These are phyloP conservation scores for Macaranga tanarius DNA, from an alignment of 441 rosid species.

Conservation along the genomic window DNA sequence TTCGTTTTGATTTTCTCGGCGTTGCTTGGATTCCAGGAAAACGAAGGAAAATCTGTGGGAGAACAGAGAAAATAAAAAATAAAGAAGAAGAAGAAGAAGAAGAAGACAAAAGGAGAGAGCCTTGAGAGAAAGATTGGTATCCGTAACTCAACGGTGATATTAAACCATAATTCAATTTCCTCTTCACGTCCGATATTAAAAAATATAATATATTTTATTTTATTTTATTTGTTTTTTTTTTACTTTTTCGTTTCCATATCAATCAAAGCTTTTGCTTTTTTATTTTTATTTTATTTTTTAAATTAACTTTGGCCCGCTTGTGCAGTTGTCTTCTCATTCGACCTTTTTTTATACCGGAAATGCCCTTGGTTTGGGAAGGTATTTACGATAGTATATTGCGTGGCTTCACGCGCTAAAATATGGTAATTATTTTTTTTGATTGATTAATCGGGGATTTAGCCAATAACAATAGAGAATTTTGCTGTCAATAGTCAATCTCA, in stretches of 20 bases:
- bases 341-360: constrained; percentile 2
- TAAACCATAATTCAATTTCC: constrained; percentile 52
- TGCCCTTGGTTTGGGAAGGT: constrained; percentile 23
- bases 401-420: background rate
- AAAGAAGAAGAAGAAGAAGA: background rate
- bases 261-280: constrained; percentile 25
- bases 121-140: constrained; percentile 37
- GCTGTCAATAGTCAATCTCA: background rate
- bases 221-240: background rate
- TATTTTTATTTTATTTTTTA: background rate
- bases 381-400: constrained; percentile 7
- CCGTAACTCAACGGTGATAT: constrained; percentile 56
- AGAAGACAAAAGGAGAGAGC: constrained; percentile 40
- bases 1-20: constrained; percentile 15
- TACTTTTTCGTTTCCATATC: background rate
- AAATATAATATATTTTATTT: background rate
- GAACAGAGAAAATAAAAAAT: constrained; percentile 15
- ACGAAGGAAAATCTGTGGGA: constrained; percentile 26
- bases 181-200: constrained; percentile 54
- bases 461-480: background rate
- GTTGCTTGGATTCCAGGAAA: constrained; percentile 25
- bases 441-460: background rate
- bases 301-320: constrained; percentile 25
- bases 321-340: background rate
- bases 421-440: no score